These are phyloP conservation scores for Calonectria pseudoturangicola DNA, from an alignment of 2,329 filamentous ascomycete species.

Conservation along the genomic window DNA sequence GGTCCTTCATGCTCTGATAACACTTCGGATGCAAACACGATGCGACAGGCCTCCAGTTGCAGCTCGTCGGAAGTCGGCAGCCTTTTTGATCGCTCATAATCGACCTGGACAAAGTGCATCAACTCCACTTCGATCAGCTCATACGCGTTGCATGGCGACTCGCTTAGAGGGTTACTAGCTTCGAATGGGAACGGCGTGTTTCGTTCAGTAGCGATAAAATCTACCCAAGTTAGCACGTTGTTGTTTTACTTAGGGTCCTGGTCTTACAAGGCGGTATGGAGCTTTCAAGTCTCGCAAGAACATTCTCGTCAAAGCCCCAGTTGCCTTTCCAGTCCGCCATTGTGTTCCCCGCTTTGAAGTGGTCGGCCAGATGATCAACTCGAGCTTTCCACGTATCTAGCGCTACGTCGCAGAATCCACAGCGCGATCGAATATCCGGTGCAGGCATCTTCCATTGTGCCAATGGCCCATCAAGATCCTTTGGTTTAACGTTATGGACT, in stretches of 20 bases:
- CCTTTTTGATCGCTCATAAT: slow-evolving; percentile 24
- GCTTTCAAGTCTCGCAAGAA: slow-evolving; percentile 61
- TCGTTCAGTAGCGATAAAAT: slow-evolving; percentile 38
- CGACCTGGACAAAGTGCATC: slow-evolving; percentile 37
- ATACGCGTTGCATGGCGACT: slow-evolving; percentile 37
- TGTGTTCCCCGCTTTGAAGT: slow-evolving; percentile 61
- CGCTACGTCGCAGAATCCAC: slow-evolving; percentile 62
- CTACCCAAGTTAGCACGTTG: background rate
- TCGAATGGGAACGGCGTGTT: slow-evolving; percentile 40
- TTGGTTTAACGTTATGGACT: slow-evolving; percentile 55
- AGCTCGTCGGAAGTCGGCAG: slow-evolving; percentile 34
- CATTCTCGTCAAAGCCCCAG: slow-evolving; percentile 61
- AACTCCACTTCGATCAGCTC: slow-evolving; percentile 41
- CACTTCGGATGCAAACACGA: slow-evolving; percentile 38
- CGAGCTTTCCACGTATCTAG: slow-evolving; percentile 60
- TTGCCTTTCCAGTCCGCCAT: slow-evolving; percentile 65
- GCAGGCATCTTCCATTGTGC: slow-evolving; percentile 22
- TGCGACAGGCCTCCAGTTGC: slow-evolving; percentile 42
- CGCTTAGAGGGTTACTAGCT: slow-evolving; percentile 31
- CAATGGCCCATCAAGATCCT: background rate
- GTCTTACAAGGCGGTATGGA: slow-evolving; percentile 59
- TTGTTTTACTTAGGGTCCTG: background rate
- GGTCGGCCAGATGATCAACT: slow-evolving; percentile 62
- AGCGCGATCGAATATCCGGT: slow-evolving; percentile 51
- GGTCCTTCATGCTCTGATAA: slow-evolving; percentile 25